Conservation (phyloP, 192 early-diverging fungal species). For the Diversispora eburnea region DNA sequence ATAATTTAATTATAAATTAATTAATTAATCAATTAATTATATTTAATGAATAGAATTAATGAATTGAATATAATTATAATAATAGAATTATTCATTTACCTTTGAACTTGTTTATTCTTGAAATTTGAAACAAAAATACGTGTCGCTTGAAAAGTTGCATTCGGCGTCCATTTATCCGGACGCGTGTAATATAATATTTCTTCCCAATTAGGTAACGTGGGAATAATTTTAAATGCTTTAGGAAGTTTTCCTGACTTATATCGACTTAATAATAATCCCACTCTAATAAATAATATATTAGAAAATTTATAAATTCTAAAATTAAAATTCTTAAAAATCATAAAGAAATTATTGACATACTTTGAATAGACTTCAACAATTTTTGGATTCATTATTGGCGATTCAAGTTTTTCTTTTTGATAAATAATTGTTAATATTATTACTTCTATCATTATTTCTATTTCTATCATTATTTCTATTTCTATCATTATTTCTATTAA, state of each 20-base stretch:
- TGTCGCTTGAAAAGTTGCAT: slow-evolving; percentile 94
- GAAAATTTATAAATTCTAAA: neutral
- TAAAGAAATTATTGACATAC: slow-evolving; percentile 40
- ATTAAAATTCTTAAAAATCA: slow-evolving; percentile 11
- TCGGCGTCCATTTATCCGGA: slow-evolving; percentile 93
- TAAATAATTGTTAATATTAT: slow-evolving; percentile 21
- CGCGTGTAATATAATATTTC: slow-evolving; percentile 89
- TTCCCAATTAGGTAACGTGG: slow-evolving; percentile 94
- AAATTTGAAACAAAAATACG: slow-evolving; percentile 97
- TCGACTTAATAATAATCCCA: slow-evolving; percentile 81
- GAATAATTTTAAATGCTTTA: slow-evolving; percentile 99
- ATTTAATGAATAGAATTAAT: neutral
- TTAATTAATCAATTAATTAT: neutral
- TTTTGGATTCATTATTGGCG: slow-evolving; percentile 75
- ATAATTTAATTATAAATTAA: too few relatives aligned
- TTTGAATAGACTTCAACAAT: slow-evolving; percentile 93
- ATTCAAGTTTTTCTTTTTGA: slow-evolving; percentile 42
- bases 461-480: slow-evolving; percentile 4
- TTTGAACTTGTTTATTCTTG: slow-evolving; percentile 87
- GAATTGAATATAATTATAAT: neutral
- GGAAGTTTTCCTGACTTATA: slow-evolving; percentile 95
- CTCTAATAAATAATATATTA: slow-evolving; percentile 38
- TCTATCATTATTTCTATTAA: slow-evolving; percentile 20
- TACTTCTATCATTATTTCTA: slow-evolving; percentile 25
- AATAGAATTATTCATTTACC: slow-evolving; percentile 35